Evolutionary conservation across 1,284 basidiomycete species (phyloP), one percentile per base, ranked within the genome.

Genomic region (Mycocalia duriaeana): DNA sequence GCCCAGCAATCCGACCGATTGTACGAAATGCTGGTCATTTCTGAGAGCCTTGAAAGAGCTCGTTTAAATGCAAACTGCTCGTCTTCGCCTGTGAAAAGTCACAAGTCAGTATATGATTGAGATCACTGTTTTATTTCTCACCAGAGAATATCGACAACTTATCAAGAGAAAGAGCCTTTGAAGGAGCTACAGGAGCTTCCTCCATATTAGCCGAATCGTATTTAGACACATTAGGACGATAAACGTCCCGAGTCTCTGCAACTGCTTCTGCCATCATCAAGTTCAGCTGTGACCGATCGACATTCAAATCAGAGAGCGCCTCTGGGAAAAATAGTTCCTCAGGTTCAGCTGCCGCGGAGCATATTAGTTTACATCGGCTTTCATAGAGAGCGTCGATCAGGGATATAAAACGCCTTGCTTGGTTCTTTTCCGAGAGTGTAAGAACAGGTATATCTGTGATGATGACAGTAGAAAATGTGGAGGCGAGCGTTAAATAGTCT

Each of bases 61-160:
- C 83, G 77, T 60, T 82, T 80, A 69, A 81, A 85, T 1, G 81
- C 79, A 57, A 85, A 84, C 38, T 79, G 73, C 62, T 86, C 82
- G 58, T 84, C 83, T 57, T 83, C 77, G 7, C 77, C 76, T 73
- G 54, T 38, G 22, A 23, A 35, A 11, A 31, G 9, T 22, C 11
- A 25, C 13, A 13, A 23, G 41, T 24, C n/a, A 40, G 22, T 51
- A 18, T n/a, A 22, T 23, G 42, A 38, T 18, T 23, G 18, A 43
- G 23, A 11, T 40, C 25, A 35, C 83, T 38, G 18, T 7, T 38
- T 11, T 38, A 38, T 41, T 22, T 11, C 50, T 36, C 36, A 51
- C 53, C 51, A 24, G 48, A 55, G 62, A 85, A 86, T 50, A 87
- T 82, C 0, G 81, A 76, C 26, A 84, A 56, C 47, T 63, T 70